phyloP scores from a whole-genome alignment of 805 yeast species.

The Candida namnaoensis region DNA sequence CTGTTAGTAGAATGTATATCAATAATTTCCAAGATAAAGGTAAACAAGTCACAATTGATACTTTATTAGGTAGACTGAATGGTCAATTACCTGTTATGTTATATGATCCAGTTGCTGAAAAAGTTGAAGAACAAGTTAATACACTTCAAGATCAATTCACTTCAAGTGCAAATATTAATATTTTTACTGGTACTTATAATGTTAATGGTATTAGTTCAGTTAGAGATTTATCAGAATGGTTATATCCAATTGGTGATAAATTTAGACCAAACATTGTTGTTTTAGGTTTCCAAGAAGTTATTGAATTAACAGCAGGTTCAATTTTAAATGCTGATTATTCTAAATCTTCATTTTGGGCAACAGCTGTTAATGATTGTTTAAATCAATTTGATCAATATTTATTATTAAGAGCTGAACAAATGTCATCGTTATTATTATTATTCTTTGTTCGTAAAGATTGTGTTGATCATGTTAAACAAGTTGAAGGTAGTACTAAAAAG shows the following conservation, averaged over 20 bases:
- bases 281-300: slow-evolving; percentile 91
- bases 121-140: slow-evolving; percentile 56
- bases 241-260: slow-evolving; percentile 62
- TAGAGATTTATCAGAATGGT: slow-evolving; percentile 63
- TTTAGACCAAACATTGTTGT: slow-evolving; percentile 70
- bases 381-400: slow-evolving; percentile 49
- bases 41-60: slow-evolving; percentile 84
- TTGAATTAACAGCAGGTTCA: slow-evolving; percentile 87
- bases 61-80: slow-evolving; percentile 72
- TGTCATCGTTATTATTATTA: slow-evolving; percentile 59
- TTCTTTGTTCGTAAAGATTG: slow-evolving; percentile 49
- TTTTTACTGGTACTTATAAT: slow-evolving; percentile 83
- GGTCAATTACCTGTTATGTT: slow-evolving; percentile 63
- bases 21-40: slow-evolving; percentile 91
- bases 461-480: slow-evolving; percentile 56
- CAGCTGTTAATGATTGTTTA: slow-evolving; percentile 50
- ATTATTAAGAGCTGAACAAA: slow-evolving; percentile 65
- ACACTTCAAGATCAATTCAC: slow-evolving; percentile 40
- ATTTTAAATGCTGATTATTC: slow-evolving; percentile 81
- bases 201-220: slow-evolving; percentile 63
- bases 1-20: slow-evolving; percentile 90
- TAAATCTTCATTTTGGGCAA: slow-evolving; percentile 74
- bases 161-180: slow-evolving; percentile 44
- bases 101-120: slow-evolving; percentile 85
- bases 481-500: slow-evolving; percentile 90